Conservation (phyloP, 179 eudicot species). For the Beta lomatogona region DNA sequence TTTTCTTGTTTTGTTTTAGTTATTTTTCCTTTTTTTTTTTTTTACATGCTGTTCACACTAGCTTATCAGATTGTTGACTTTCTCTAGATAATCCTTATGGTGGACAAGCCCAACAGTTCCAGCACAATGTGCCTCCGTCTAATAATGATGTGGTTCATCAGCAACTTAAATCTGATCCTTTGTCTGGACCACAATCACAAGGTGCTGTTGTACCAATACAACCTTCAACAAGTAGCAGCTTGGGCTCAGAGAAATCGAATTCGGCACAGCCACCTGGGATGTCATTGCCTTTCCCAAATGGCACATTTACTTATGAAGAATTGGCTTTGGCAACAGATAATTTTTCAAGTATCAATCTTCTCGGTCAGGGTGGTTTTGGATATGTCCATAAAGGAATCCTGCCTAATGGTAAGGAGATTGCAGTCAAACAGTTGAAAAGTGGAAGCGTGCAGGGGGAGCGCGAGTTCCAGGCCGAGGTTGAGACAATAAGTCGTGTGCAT, state of each 20-base stretch:
- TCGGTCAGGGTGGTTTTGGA: constrained; percentile 95
- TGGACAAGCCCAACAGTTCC: constrained; percentile 41
- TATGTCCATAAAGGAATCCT: constrained; percentile 75
- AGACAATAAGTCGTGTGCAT: constrained; percentile 73
- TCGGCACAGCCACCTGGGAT: constrained; percentile 29
- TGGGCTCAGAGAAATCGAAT: constrained; percentile 43
- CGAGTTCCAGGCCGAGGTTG: constrained; percentile 91
- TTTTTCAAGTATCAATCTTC: constrained; percentile 65
- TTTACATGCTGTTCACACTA: constrained; percentile 1
- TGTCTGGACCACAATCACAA: constrained; percentile 30
- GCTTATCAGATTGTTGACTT: constrained; percentile 13
- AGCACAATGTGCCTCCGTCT: constrained; percentile 33
- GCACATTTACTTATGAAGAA: constrained; percentile 71
- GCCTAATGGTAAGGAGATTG: constrained; percentile 65
- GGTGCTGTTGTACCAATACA: constrained; percentile 33
- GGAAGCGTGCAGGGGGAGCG: constrained; percentile 94
- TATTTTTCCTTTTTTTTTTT: neutral
- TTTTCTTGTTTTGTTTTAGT: neutral
- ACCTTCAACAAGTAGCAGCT: constrained; percentile 38
- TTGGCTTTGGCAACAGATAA: constrained; percentile 61
- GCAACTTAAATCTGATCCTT: constrained; percentile 32
- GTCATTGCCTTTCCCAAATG: constrained; percentile 35
- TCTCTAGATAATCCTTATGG: constrained; percentile 41
- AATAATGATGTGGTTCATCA: constrained; percentile 24
- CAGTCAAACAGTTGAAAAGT: constrained; percentile 73